Evolutionary conservation across 345 rosid genomes (phyloP).

Genomic region (Salix koriyanagi): DNA sequence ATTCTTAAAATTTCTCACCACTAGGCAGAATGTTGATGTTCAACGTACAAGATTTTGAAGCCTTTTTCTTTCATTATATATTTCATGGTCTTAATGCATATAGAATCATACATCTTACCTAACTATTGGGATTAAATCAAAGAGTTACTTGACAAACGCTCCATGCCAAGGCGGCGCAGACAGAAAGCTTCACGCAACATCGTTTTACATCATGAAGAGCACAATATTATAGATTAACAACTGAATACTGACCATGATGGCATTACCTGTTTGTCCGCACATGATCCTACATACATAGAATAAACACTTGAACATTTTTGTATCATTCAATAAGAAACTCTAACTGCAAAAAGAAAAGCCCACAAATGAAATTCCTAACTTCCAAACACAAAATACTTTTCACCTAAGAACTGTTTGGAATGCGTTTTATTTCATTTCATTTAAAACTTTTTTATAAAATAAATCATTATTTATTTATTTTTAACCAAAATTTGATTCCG

Average conservation of each 20-base stretch:
- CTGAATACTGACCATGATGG: constrained; percentile 1
- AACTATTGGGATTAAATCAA: neutral
- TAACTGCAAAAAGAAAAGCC: too few species aligned
- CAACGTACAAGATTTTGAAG: neutral
- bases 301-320: too few species aligned
- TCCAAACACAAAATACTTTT: too few species aligned
- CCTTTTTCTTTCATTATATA: neutral
- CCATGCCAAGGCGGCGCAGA: neutral
- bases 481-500: too few species aligned
- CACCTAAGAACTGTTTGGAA: too few species aligned
- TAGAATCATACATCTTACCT: neutral
- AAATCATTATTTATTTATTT: too few species aligned
- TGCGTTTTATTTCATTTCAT: too few species aligned
- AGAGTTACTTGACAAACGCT: neutral
- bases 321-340: too few species aligned
- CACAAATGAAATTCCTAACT: too few species aligned
- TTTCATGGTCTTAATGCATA: neutral
- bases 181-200: neutral
- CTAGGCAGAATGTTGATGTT: neutral
- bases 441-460: too few species aligned
- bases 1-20: neutral
- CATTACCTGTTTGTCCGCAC: too few species aligned
- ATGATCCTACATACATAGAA: too few species aligned
- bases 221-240: neutral
- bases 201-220: neutral